phyloP scores from a whole-genome alignment of 2,329 filamentous ascomycete species.

The Cladophialophora exuberans region DNA sequence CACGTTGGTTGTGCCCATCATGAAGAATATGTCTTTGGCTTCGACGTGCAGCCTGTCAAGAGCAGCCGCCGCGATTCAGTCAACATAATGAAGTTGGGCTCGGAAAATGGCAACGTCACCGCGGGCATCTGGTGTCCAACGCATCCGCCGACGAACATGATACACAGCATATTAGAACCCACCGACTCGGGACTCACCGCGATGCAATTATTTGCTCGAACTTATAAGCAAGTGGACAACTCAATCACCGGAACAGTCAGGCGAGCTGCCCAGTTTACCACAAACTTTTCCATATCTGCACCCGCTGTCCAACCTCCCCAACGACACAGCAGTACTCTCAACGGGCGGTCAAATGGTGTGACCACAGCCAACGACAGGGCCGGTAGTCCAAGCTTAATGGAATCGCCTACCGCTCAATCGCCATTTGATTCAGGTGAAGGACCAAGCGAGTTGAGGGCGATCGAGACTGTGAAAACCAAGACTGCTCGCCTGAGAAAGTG shows the following conservation, averaged over 20 bases:
- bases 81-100: slow-evolving; percentile 77
- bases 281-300: slow-evolving; percentile 41
- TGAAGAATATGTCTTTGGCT: slow-evolving; percentile 79
- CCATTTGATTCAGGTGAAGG: slow-evolving; percentile 21
- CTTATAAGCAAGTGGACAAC: slow-evolving; percentile 93
- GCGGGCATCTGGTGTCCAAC: slow-evolving; percentile 91
- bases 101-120: slow-evolving; percentile 80
- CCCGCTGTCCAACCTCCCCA: slow-evolving; percentile 42
- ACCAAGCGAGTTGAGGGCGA: slow-evolving; percentile 1
- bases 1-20: slow-evolving; percentile 92
- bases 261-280: slow-evolving; percentile 74
- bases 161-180: slow-evolving; percentile 79
- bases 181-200: slow-evolving; percentile 75
- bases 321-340: slow-evolving; percentile 62
- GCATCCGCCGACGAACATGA: slow-evolving; percentile 63
- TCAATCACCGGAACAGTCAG: slow-evolving; percentile 88
- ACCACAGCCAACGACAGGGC: slow-evolving; percentile 20
- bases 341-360: slow-evolving; percentile 36
- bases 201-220: slow-evolving; percentile 82
- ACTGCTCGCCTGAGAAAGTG: slow-evolving; percentile 38
- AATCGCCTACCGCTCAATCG: slow-evolving; percentile 26
- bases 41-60: slow-evolving; percentile 89
- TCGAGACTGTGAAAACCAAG: slow-evolving; percentile 8
- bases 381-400: slow-evolving; percentile 34
- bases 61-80: slow-evolving; percentile 80